phyloP scores from a whole-genome alignment of 192 early-diverging fungal species.

The Mortierella alpina region DNA sequence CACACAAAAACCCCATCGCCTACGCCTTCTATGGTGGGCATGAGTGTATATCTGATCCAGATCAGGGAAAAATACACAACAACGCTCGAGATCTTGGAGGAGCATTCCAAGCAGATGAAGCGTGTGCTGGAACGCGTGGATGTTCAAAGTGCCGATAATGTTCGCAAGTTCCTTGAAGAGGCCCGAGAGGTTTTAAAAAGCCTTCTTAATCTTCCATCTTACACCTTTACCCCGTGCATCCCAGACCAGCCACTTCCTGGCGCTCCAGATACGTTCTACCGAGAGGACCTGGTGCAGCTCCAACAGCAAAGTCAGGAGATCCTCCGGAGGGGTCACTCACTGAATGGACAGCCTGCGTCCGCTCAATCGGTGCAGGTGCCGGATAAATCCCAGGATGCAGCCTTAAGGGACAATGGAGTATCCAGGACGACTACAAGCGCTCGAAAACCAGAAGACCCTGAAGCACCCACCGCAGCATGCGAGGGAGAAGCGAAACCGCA shows the following conservation, averaged over 20 bases:
- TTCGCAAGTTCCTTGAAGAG: conserved; percentile 31
- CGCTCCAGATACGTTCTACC: conserved; percentile 42
- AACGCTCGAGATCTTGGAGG: conserved; percentile 30
- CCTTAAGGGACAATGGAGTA: neutral
- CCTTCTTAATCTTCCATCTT: conserved; percentile 18
- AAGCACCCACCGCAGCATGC: neutral
- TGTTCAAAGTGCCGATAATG: conserved; percentile 22
- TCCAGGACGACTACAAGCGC: neutral
- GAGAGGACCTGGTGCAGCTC: conserved; percentile 42
- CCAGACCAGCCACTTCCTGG: conserved; percentile 44
- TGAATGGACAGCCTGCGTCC: neutral
- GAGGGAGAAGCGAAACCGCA: neutral
- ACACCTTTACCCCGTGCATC: conserved; percentile 28
- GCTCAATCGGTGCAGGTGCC: neutral
- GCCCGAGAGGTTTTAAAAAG: conserved; percentile 18
- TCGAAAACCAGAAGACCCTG: neutral
- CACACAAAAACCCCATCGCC: neutral
- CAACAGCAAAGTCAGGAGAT: conserved; percentile 36
- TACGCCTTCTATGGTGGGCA: neutral
- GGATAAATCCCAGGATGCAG: neutral
- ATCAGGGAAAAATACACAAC: conserved; percentile 30
- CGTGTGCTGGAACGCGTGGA: conserved; percentile 33
- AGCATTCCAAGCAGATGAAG: conserved; percentile 31
- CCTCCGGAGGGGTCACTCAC: conserved; percentile 1
- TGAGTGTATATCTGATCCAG: conserved; percentile 26